Percentiles rank a stretch among this genome's conserved stretches.
These are phyloP conservation scores for Terfezia boudieri DNA, from an alignment of 495 filamentous ascomycete genomes.

Conservation along the genomic window DNA sequence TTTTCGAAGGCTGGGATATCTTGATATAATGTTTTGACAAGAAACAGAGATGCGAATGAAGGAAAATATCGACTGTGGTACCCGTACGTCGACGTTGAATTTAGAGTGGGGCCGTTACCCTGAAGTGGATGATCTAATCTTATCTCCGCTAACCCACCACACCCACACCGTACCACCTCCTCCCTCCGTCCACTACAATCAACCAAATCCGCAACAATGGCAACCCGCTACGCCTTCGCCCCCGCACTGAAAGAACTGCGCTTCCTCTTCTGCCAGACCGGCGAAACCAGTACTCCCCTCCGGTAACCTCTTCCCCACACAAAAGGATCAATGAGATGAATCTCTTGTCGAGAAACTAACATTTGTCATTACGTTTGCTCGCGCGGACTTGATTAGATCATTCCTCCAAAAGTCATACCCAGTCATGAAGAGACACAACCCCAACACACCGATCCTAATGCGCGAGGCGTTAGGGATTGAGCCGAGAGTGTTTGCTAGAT, in stretches of 20 bases:
- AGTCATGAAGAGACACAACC: constrained; percentile 98
- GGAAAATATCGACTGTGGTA: too few relatives aligned
- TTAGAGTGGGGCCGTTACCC: too few relatives aligned
- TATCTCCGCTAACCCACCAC: background rate
- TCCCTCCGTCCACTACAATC: too few relatives aligned
- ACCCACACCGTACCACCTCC: constrained; percentile 9
- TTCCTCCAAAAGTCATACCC: constrained; percentile 87
- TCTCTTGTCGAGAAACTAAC: background rate
- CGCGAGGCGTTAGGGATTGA: constrained; percentile 65
- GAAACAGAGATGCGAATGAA: too few relatives aligned
- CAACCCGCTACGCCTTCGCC: constrained; percentile 75
- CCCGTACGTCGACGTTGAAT: too few relatives aligned
- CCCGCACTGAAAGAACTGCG: constrained; percentile 81
- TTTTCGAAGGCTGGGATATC: too few relatives aligned
- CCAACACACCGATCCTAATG: constrained; percentile 77
- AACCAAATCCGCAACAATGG: constrained; percentile 38
- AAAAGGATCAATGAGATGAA: background rate
- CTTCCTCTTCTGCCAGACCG: constrained; percentile 88
- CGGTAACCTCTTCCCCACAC: constrained; percentile 29
- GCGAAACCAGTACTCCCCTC: constrained; percentile 63
- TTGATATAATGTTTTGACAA: too few relatives aligned
- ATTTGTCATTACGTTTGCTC: background rate
- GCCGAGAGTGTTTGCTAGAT: constrained; percentile 79
- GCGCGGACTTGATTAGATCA: constrained; percentile 31
- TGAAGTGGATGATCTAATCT: too few relatives aligned